Percentiles rank a stretch among this genome's conserved stretches.
Evolutionary conservation across 768 basidiomycete species (phyloP).

Genomic region (Kwoniella sp.): DNA sequence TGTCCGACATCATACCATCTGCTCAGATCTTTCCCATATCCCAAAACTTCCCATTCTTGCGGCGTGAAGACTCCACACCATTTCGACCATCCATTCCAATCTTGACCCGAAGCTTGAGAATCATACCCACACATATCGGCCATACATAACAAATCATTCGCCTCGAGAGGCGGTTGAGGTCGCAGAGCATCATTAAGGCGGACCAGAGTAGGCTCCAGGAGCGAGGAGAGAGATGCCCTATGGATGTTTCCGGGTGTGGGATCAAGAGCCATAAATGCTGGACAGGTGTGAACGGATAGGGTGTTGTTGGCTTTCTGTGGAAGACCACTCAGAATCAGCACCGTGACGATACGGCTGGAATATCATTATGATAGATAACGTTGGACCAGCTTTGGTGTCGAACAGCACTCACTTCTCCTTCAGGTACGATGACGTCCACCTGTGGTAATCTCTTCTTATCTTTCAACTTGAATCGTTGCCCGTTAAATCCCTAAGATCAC

Average conservation of each 20-base stretch:
- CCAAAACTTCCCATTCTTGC: constrained; percentile 68
- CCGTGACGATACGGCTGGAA: no score
- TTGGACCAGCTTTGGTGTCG: no score
- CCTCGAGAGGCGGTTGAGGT: constrained; percentile 56
- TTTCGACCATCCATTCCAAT: constrained; percentile 60
- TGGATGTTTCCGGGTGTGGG: constrained; percentile 30
- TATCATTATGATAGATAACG: no score
- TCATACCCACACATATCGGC: constrained; percentile 81
- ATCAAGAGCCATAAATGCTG: constrained; percentile 31
- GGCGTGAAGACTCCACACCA: constrained; percentile 73
- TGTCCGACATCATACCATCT: constrained; percentile 67
- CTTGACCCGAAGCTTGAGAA: constrained; percentile 59
- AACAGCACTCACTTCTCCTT: constrained; percentile 28
- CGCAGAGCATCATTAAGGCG: constrained; percentile 36
- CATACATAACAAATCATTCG: constrained; percentile 64
- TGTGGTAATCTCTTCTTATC: constrained; percentile 16
- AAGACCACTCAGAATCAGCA: no score
- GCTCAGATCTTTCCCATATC: constrained; percentile 71
- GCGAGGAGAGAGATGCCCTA: constrained; percentile 15
- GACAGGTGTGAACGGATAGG: constrained; percentile 46
- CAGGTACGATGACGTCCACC: constrained; percentile 40
- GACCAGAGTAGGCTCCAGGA: constrained; percentile 25
- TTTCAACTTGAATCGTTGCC: constrained; percentile 33
- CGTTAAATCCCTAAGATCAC: constrained; percentile 34
- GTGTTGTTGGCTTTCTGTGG: constrained; percentile 48